Evolutionary conservation across 371 early-diverging fungal genomes (phyloP), one percentile per base, ranked within the genome.

Genomic region (Globomyces sp.): DNA sequence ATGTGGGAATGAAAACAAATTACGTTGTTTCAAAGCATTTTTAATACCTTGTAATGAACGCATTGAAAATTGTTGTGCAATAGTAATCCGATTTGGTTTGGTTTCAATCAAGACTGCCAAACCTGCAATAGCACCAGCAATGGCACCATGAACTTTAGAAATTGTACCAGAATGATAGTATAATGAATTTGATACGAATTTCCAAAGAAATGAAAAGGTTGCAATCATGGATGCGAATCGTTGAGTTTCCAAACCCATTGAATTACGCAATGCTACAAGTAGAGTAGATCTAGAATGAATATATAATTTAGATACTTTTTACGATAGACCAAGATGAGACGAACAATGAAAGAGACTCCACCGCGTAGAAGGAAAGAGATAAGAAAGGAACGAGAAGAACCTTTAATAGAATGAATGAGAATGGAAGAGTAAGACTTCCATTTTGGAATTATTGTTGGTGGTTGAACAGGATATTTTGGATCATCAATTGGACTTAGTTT

Each of bases 221-320:
- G 90, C 90, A 79, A 90, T 81, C 83, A 87, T 87, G 50, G 78
- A 77, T 44, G 85, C 90, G 71, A 89, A 90, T 24, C 90, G 87
- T 43, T 84, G 5, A 80, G 70, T 63, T 10, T 69, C 68, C 3
- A 13, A 45, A 4, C 63, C 60, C 42, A 65, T 68, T 57, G 74
- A 73, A 45, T 64, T 13, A 8, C 57, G 41, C 24, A 74, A 9
- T 46, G 78, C 71, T 9, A 36, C 4, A 5, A n/a, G 1, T 40
- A 76, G 43, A 0, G 69, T 53, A 0, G 53, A 58, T 49, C 68
- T 73, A 41, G 8, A 44, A 9, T 13, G 36, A 45, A 8, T 47
- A 11, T 47, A 6, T 11, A 47, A 36, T 6, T 5, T 42, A 45
- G 42, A 40, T 57, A 51, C 68, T 50, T 63, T 43, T n/a, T 46